A percentile compares a stretch with the other conserved stretches of the same genome.
Evolutionary conservation across 2,329 filamentous ascomycete genomes (phyloP).

Genomic region (Shiraia bambusicola): DNA sequence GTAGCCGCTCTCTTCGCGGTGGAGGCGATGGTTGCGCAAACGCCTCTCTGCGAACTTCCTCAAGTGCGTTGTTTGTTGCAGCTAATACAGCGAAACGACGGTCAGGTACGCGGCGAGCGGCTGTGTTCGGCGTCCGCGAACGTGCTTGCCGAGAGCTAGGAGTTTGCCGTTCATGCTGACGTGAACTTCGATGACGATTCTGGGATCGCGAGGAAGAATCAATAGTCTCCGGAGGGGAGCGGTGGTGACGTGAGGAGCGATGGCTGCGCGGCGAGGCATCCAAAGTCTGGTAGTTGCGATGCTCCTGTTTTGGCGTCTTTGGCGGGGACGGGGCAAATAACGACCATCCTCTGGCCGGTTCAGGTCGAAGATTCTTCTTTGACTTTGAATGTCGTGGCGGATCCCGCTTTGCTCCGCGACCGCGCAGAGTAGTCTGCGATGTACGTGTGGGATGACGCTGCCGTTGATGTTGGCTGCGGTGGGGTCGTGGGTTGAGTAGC

Average conservation of each 20-base stretch:
- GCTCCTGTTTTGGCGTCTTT: constrained; percentile 26
- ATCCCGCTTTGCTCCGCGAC: constrained; percentile 41
- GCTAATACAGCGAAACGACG: constrained; percentile 42
- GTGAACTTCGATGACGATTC: constrained; percentile 30
- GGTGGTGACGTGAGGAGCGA: constrained; percentile 30
- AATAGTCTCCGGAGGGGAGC: constrained; percentile 14
- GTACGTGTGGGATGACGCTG: constrained; percentile 38
- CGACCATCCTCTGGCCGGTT: constrained; percentile 32
- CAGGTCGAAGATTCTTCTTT: constrained; percentile 28
- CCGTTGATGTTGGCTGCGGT: constrained; percentile 34
- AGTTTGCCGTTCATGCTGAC: constrained; percentile 29
- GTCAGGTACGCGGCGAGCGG: constrained; percentile 38
- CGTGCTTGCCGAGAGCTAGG: constrained; percentile 26
- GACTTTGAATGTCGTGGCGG: constrained; percentile 36
- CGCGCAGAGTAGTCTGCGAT: constrained; percentile 38
- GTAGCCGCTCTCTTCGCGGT: constrained; percentile 32
- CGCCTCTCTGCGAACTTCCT: constrained; percentile 39
- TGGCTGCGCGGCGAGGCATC: constrained; percentile 34
- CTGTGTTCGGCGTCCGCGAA: constrained; percentile 37
- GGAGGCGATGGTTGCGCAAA: constrained; percentile 40
- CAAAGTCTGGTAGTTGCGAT: constrained; percentile 29
- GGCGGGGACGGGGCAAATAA: constrained; percentile 36
- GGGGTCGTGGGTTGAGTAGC: constrained; percentile 40
- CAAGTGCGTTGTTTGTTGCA: constrained; percentile 41
- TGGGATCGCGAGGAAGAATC: constrained; percentile 23